These are phyloP conservation scores for Sclerotinia borealis DNA, from an alignment of 2,329 filamentous ascomycete species.

Conservation along the genomic window DNA sequence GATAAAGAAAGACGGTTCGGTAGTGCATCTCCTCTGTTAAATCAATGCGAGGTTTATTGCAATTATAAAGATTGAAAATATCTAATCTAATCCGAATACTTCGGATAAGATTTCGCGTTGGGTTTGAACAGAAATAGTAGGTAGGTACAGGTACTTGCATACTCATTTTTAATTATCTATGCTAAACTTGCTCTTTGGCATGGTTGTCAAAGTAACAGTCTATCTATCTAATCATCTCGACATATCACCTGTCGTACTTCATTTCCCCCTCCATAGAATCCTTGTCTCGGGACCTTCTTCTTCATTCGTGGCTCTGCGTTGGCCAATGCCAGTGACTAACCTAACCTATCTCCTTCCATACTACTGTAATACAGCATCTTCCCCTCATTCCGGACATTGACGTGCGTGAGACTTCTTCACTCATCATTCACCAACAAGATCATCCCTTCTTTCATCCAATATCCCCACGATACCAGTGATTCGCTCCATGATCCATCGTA, in stretches of 20 bases:
- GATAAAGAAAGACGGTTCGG: background rate
- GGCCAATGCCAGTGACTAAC: background rate
- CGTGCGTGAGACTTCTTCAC: background rate
- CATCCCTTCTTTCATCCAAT: background rate
- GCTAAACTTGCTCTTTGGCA: background rate
- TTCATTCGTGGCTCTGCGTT: slow-evolving; percentile 1
- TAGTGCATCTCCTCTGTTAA: background rate
- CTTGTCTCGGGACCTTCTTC: slow-evolving; percentile 5
- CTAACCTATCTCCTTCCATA: background rate
- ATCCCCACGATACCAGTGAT: background rate
- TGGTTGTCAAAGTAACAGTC: background rate
- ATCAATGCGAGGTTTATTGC: background rate
- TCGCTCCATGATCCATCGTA: background rate
- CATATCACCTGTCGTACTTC: background rate
- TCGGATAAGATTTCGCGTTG: too few relatives aligned
- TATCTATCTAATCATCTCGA: background rate
- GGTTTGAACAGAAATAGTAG: background rate
- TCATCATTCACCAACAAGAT: background rate
- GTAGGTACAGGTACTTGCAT: background rate
- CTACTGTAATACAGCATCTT: slow-evolving; percentile 1
- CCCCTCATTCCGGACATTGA: background rate
- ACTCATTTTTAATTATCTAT: background rate
- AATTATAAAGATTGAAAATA: background rate
- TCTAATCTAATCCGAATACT: background rate
- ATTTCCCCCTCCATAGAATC: background rate